Evolutionary conservation across 2,329 filamentous ascomycete genomes (phyloP), one percentile per base, ranked within the genome.

Genomic region (Fusarium chuoi): DNA sequence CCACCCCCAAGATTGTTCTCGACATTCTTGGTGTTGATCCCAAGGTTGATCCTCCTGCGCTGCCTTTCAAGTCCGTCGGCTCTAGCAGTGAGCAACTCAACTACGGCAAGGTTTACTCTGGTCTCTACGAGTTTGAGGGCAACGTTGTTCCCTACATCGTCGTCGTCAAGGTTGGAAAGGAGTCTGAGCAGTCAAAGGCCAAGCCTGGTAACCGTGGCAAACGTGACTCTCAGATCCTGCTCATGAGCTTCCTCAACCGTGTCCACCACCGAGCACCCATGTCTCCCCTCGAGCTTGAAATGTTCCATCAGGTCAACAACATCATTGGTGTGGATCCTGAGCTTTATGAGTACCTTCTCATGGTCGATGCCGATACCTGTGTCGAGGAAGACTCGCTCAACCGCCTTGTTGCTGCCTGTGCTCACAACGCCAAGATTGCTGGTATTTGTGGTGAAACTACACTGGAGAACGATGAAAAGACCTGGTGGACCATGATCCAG

Each of bases 401-500:
- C 82, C 90, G 96, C 59, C 89, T 99, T 10, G 96, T 99, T 24
- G 94, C 96, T 65, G 93, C 93, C 58, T 99, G 95, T 84, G 92
- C 94, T 75, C 95, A 98, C 79, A 94, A 99, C 81, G 92, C 94
- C 38, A 98, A 97, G 86, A 98, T 99, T 85, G 95, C 94, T 30
- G 96, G 96, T 84, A 98, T 98, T 71, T 99, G 96, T 82, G 96
- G 96, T 81, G 96, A 99, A 83, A 99, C 96, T 4, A 96, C 92
- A 82, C 87, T 99, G 79, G 94, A 98, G 81, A 99, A 99, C 79
- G 96, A 98, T 82, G 94, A 98, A 78, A 89, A 92, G 75, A 95
- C 92, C 78, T 98, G 95, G 95, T 98, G 94, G 94, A 99, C 96
- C 18, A 99, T 99, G 96, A 99, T 99, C 79, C 96, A 99, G 83